Conservation (phyloP, 2,329 filamentous ascomycete genomes). For the Clarireedia homoeocarpa region DNA sequence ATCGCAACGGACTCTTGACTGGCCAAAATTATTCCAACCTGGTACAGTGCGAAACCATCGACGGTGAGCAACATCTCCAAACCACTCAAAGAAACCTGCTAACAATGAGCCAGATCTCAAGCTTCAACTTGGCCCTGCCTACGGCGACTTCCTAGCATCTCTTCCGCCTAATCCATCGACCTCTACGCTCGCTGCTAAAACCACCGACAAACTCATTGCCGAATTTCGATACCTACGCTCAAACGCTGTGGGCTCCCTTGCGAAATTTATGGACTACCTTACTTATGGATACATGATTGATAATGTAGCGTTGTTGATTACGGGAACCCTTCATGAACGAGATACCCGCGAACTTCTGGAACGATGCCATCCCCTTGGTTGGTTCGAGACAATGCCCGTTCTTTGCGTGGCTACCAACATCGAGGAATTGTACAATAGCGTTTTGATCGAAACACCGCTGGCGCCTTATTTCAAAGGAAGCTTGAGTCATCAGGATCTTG, state of each 20-base stretch:
- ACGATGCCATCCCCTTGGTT: slow-evolving; percentile 91
- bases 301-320: slow-evolving; percentile 96
- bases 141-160: slow-evolving; percentile 91
- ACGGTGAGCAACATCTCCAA: slow-evolving; percentile 51
- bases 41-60: slow-evolving; percentile 95
- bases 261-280: slow-evolving; percentile 95
- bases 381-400: slow-evolving; percentile 98
- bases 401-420: slow-evolving; percentile 97
- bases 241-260: slow-evolving; percentile 83
- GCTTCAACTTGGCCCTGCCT: slow-evolving; percentile 90
- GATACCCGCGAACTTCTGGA: slow-evolving; percentile 94
- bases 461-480: slow-evolving; percentile 97
- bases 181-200: slow-evolving; percentile 86
- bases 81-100: not conserved
- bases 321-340: slow-evolving; percentile 91
- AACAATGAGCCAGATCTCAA: slow-evolving; percentile 67
- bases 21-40: slow-evolving; percentile 88
- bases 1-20: slow-evolving; percentile 88
- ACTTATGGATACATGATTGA: slow-evolving; percentile 99
- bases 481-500: slow-evolving; percentile 89
- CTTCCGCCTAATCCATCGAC: slow-evolving; percentile 96
- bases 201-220: slow-evolving; percentile 94
- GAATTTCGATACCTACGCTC: slow-evolving; percentile 96
- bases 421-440: slow-evolving; percentile 96
- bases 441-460: slow-evolving; percentile 91